Base-by-base conservation (phyloP, 2,329 filamentous ascomycete species). In the Hypocrella siamensis region DNA sequence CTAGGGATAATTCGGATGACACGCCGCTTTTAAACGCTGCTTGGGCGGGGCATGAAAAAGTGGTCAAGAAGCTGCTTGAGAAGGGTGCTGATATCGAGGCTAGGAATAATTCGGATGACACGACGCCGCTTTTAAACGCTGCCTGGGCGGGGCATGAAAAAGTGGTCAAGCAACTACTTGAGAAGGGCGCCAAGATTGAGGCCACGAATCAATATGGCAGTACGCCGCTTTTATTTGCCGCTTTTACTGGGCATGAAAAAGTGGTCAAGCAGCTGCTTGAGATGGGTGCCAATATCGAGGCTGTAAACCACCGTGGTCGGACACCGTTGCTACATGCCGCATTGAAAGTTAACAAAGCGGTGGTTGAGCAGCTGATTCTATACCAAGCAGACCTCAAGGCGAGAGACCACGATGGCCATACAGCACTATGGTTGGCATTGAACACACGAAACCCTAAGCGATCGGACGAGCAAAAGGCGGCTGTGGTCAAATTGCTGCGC, bases 221-320 rank as follows among this genome's bases (percentile, higher is more conserved):
- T 5, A 34, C 31, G 18, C 35, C 32, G 14, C 19, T 37, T 9
- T 32, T 12, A 4, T 35, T 17, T 24, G 32, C 35, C 3, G 28
- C 18, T 15, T 6, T 12, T 9, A 11, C 6, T 19, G 28, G 28
- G 16, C 27, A 17, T 19, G 27, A 29, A 10, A 29, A n/a, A 5
- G 17, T 29, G 14, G 17, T 29, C 27, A 17, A 18, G 14, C 27
- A 8, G 3, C 27, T 29, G 27, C 27, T 29, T n/a, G 27, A 17
- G 9, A 29, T 21, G 17, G 17, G 14, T 14, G 27, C 17, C 14
- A 19, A 29, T 18, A 21, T 19, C 14, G 5, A 29, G 15, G 17
- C 17, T 24, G 12, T 9, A 12, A 12, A 24, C 21, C 9, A 24
- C 21, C 21, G 21, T 8, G 21, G 12, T 3, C 21, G 21, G 12